Evolutionary conservation across 306 rosid genomes (phyloP), one percentile per base, ranked within the genome.

Genomic region (Rubus parviflorus): DNA sequence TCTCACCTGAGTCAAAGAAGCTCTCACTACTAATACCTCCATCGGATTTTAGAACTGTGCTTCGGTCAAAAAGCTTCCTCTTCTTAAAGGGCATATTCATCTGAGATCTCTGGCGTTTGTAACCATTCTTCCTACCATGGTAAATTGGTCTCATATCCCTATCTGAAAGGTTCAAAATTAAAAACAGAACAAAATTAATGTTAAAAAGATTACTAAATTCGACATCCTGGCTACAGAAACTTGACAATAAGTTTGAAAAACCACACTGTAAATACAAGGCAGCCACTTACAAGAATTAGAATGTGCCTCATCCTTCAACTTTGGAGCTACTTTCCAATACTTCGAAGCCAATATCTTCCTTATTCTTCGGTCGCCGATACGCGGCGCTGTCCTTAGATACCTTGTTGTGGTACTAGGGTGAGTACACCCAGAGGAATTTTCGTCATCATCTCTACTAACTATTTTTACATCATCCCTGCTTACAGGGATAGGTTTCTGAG

Each of bases 381-480:
- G 84, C 13, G 85, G 85, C 16, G 72, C 84, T 69, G 89, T 69
- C 88, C 90, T 87, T 70, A 75, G 79, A 75, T 89, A 70, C 90
- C 83, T 91, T 70, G 77, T 83, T 80, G 82, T 63, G 47, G 79
- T 74, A 72, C 82, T 73, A 68, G 92, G 90, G 89, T 88, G 88
- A 85, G 84, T 83, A 74, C 93, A 89, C 90, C 89, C 89, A 38
- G 88, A 91, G 82, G 86, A 86, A 71, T 91, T 91, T 88, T 94
- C 96, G 88, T 94, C 97, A 85, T 94, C 97, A 90, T 94, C 98
- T 90, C 96, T 94, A 94, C 89, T 82, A 87, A 83, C 89, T 91
- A 94, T 72, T 68, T 86, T 83, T 83, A 82, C 83, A 88, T 88
- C 85, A 79, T 87, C 89, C 67, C 86, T 84, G 73, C 81, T 73